Conservation (phyloP, 257 asterid species). For the Scutellaria baicalensis region DNA sequence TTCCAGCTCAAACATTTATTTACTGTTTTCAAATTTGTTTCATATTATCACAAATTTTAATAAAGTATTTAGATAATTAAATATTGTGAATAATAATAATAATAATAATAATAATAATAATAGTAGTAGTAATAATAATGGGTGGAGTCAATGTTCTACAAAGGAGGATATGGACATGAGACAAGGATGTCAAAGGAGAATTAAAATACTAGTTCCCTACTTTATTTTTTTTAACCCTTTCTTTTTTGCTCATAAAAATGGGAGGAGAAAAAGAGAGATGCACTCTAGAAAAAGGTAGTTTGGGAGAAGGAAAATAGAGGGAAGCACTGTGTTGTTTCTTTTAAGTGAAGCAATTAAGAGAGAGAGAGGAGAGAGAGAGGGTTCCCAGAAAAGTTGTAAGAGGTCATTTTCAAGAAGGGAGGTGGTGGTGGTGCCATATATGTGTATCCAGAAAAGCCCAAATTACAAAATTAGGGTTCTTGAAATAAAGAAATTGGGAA, state of each 20-base stretch:
- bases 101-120: too few species aligned
- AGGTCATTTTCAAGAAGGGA: constrained; percentile 46
- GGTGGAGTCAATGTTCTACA: neutral
- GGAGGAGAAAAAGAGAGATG: constrained; percentile 12
- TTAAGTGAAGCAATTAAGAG: constrained; percentile 53
- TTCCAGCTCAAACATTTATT: neutral
- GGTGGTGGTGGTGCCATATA: constrained; percentile 34
- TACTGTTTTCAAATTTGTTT: neutral
- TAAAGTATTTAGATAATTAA: too few species aligned
- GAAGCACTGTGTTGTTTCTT: constrained; percentile 41
- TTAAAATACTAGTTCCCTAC: neutral
- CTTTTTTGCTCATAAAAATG: neutral
- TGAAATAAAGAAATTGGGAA: neutral
- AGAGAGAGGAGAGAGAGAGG: constrained; percentile 20
- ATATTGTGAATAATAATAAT: neutral
- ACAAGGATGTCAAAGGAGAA: constrained; percentile 1
- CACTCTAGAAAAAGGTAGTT: constrained; percentile 19
- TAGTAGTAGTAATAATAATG: neutral
- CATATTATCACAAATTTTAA: too few species aligned
- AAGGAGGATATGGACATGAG: neutral
- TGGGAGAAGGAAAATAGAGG: constrained; percentile 33
- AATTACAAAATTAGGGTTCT: constrained; percentile 3
- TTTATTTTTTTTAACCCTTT: neutral
- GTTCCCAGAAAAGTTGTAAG: constrained; percentile 38
- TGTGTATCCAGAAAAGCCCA: constrained; percentile 13